Conservation (phyloP, 345 rosid genomes). For the Linum tenue region DNA sequence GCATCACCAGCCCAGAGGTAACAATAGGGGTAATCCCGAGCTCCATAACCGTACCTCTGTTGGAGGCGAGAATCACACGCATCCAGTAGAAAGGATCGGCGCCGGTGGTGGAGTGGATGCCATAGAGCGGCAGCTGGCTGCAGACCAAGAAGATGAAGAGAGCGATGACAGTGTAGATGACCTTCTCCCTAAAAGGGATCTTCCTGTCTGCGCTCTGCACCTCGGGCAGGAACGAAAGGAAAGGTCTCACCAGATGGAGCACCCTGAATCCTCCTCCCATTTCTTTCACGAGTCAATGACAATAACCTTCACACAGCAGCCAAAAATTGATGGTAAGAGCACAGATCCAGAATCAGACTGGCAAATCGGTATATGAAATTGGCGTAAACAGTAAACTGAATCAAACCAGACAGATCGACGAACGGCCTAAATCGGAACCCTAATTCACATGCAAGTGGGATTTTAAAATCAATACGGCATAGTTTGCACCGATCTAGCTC, state of each 20-base stretch:
- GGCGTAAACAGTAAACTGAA: no score
- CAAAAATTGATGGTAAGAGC: not conserved
- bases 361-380: not conserved
- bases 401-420: no score
- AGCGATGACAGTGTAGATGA: slow-evolving; percentile 2
- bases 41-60: not conserved
- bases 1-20: not conserved
- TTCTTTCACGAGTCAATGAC: not conserved
- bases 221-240: slow-evolving; percentile 3
- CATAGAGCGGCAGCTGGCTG: slow-evolving; percentile 8
- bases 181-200: slow-evolving; percentile 7
- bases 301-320: not conserved
- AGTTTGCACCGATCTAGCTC: no score
- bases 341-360: not conserved
- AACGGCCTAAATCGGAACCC: no score
- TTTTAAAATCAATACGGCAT: no score
- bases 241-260: slow-evolving; percentile 5
- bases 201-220: slow-evolving; percentile 3
- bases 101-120: slow-evolving; percentile 4
- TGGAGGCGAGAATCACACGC: not conserved
- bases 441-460: no score
- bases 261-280: slow-evolving; percentile 8
- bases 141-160: slow-evolving; percentile 1
- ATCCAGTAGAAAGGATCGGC: not conserved
- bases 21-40: not conserved